phyloP scores from a whole-genome alignment of 2,329 filamentous ascomycete species.

The Colletotrichum sp. region DNA sequence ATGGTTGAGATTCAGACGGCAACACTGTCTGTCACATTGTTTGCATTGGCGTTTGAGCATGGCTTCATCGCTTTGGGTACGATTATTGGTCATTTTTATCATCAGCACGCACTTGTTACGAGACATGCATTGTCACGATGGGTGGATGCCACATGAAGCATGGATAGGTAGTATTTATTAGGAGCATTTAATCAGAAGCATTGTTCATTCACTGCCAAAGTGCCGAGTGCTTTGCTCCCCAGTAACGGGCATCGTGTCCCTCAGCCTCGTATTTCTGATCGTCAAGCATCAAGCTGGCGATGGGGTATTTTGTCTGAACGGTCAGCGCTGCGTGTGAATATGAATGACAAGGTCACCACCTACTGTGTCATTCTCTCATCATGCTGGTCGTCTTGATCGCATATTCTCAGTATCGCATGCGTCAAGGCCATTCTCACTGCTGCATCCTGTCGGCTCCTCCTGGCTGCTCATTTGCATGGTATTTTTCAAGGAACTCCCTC shows the following conservation, averaged over 20 bases:
- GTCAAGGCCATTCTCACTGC: not conserved
- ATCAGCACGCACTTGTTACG: not conserved
- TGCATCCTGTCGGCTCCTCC: slow-evolving; percentile 15
- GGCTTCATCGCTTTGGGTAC: not conserved
- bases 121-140: not conserved
- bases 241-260: not conserved
- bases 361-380: not conserved
- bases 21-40: not conserved
- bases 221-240: not conserved
- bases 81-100: not conserved
- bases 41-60: slow-evolving; percentile 3
- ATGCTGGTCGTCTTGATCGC: not conserved
- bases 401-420: not conserved
- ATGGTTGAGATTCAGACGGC: not conserved
- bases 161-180: not conserved
- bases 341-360: not conserved
- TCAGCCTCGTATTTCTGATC: not conserved
- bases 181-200: not conserved
- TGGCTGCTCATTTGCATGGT: slow-evolving; percentile 5
- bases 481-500: slow-evolving; percentile 39
- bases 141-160: not conserved
- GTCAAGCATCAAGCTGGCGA: not conserved
- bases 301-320: not conserved
- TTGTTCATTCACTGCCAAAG: not conserved
- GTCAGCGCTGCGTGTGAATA: not conserved